Conservation (phyloP, 108 stramenopile genomes). For the Chaetoceros tenuissimus region DNA sequence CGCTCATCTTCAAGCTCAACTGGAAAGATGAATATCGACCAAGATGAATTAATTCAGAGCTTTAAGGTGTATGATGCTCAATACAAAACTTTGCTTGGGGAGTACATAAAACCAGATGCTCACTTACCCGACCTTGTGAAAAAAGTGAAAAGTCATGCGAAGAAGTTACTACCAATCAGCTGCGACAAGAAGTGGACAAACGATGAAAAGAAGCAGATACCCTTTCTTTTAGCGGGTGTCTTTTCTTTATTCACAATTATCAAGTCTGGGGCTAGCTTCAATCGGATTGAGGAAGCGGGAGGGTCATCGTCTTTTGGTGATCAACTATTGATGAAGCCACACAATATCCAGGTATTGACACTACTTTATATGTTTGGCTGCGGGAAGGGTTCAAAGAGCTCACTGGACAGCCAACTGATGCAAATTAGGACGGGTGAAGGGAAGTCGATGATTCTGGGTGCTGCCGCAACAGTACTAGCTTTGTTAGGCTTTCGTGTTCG, state of each 20-base stretch:
- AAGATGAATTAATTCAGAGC: constrained; percentile 23
- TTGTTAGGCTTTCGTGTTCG: constrained; percentile 45
- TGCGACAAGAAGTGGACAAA: constrained; percentile 18
- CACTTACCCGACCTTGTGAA: constrained; percentile 35
- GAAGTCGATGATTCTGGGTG: constrained; percentile 55
- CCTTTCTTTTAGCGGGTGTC: constrained; percentile 33
- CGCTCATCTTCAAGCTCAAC: neutral
- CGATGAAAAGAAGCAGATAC: constrained; percentile 19
- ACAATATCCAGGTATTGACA: constrained; percentile 46
- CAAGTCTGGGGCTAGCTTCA: constrained; percentile 55
- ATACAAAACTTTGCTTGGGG: constrained; percentile 39
- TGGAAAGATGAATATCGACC: constrained; percentile 18
- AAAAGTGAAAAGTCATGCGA: constrained; percentile 21
- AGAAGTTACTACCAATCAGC: constrained; percentile 23
- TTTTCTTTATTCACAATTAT: constrained; percentile 47
- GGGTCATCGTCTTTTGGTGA: constrained; percentile 25
- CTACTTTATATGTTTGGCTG: constrained; percentile 45
- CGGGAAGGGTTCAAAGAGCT: constrained; percentile 6
- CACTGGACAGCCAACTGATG: constrained; percentile 40
- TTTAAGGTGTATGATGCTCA: constrained; percentile 28
- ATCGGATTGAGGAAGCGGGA: constrained; percentile 32
- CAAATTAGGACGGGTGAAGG: constrained; percentile 54
- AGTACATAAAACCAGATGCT: constrained; percentile 36
- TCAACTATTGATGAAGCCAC: constrained; percentile 46
- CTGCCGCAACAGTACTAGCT: constrained; percentile 34